A percentile compares a stretch with the other conserved stretches of the same genome.
phyloP scores from a whole-genome alignment of 1,284 basidiomycete genomes.

The Coniophora puteana region DNA sequence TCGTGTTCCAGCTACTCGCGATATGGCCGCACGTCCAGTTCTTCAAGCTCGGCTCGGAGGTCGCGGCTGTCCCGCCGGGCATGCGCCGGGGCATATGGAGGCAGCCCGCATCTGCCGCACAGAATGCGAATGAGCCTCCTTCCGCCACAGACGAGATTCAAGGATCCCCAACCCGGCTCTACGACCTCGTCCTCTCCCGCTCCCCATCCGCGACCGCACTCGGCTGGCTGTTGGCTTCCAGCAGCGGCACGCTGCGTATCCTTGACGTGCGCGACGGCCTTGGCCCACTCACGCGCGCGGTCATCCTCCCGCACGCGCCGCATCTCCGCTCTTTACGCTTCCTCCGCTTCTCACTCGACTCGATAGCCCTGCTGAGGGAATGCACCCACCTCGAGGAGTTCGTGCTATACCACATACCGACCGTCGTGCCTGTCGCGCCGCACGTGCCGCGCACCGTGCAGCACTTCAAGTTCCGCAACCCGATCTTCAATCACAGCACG shows the following conservation, averaged over 20 bases:
- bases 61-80: conserved; percentile 30
- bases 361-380: conserved; percentile 30
- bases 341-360: conserved; percentile 29
- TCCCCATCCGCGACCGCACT: conserved; percentile 28
- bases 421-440: conserved; percentile 25
- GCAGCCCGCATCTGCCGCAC: conserved; percentile 11
- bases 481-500: conserved; percentile 19
- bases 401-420: conserved; percentile 34
- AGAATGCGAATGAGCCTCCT: neutral
- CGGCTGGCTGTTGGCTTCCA: conserved; percentile 36
- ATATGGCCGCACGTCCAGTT: conserved; percentile 37
- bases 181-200: conserved; percentile 39
- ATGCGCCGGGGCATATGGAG: conserved; percentile 15
- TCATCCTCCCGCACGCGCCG: conserved; percentile 28
- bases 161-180: conserved; percentile 23
- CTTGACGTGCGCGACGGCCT: conserved; percentile 37
- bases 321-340: conserved; percentile 40
- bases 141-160: neutral
- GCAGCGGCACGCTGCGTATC: conserved; percentile 32
- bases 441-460: conserved; percentile 34
- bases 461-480: conserved; percentile 37
- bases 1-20: conserved; percentile 39
- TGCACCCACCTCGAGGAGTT: conserved; percentile 41
- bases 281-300: conserved; percentile 19
- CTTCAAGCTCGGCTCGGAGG: conserved; percentile 36